Evolutionary conservation across 108 stramenopile species (phyloP).

Genomic region (Discostella pseudostelligera): DNA sequence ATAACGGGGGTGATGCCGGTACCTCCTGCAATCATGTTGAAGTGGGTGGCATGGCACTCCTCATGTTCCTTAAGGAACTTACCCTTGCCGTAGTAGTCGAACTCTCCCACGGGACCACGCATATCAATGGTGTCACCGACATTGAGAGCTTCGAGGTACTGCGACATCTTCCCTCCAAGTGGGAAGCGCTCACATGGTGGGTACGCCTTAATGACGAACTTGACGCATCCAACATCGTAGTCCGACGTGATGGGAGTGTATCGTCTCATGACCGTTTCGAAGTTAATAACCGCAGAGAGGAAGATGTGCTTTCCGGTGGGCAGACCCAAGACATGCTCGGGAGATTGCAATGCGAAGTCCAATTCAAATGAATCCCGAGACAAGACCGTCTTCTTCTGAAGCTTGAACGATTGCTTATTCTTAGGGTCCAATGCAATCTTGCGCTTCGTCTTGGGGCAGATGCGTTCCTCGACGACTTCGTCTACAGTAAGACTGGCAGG

Average conservation of each 20-base stretch:
- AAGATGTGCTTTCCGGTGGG: conserved; percentile 97
- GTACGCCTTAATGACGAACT: conserved; percentile 98
- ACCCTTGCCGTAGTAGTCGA: conserved; percentile 91
- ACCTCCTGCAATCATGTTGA: conserved; percentile 97
- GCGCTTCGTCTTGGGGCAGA: conserved; percentile 51
- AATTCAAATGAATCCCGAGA: conserved; percentile 93
- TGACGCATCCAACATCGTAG: conserved; percentile 91
- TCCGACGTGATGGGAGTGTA: conserved; percentile 97
- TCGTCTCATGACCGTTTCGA: conserved; percentile 81
- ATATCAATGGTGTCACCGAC: conserved; percentile 90
- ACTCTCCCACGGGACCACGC: conserved; percentile 90
- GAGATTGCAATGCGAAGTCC: conserved; percentile 90
- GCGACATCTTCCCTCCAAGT: conserved; percentile 94
- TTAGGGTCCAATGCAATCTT: conserved; percentile 83
- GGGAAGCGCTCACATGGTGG: conserved; percentile 87
- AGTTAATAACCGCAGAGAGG: conserved; percentile 79
- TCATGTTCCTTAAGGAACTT: conserved; percentile 80
- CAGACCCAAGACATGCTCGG: conserved; percentile 90
- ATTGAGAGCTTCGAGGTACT: conserved; percentile 83
- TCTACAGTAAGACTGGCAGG: conserved; percentile 42
- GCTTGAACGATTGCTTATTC: conserved; percentile 80
- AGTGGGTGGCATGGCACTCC: conserved; percentile 56
- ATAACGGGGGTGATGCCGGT: conserved; percentile 96
- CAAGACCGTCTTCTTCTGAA: conserved; percentile 86
- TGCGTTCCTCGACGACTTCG: conserved; percentile 38